Base-by-base conservation (phyloP, 2,329 filamentous ascomycete species). In the Akanthomyces muscarius region DNA sequence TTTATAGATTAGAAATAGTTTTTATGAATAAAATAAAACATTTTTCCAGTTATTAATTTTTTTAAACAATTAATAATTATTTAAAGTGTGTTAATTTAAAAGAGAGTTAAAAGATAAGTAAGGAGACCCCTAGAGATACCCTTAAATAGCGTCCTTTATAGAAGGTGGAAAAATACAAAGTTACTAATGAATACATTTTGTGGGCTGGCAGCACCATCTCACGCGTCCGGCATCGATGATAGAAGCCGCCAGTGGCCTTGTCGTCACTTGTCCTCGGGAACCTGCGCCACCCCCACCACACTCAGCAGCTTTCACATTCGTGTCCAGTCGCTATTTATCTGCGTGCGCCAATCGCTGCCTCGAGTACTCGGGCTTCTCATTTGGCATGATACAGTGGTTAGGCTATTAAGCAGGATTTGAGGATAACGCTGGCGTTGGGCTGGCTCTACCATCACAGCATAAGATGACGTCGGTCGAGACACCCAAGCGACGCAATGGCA, bases 381-480 rank as follows among this genome's bases (percentile, higher is more conserved):
- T 25, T 45, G 56, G 51, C 14, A 61, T 61, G 58, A 36, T 33
- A 52, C 50, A n/a, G 14, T 45, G 13, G 13, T 7, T 45, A 36
- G 14, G 48, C 13, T 16, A 41, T 18, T 61, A 50, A 47, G 2
- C 66, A 53, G 62, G 63, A 64, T 64, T 61, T 45, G 64, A 64
- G 69, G 58, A 41, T 52, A 2, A 55, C 67, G 68, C 66, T 65
- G 13, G 23, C 48, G 25, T 16, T 57, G 42, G 59, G 63, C 57
- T 30, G 65, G 60, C 65, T 65, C 44, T 56, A 60, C 62, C 66
- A 68, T 71, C 68, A 66, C 67, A 65, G 70, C 41, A 64, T 30
- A 56, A 23, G 56, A 54, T 60, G 55, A 50, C 60, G 36, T 56
- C 44, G 52, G 52, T 62, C n/a, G 52, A 54, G 30, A 56, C 52